These are phyloP conservation scores for Jasminum sambac DNA, from an alignment of 257 asterid genomes.

Conservation along the genomic window DNA sequence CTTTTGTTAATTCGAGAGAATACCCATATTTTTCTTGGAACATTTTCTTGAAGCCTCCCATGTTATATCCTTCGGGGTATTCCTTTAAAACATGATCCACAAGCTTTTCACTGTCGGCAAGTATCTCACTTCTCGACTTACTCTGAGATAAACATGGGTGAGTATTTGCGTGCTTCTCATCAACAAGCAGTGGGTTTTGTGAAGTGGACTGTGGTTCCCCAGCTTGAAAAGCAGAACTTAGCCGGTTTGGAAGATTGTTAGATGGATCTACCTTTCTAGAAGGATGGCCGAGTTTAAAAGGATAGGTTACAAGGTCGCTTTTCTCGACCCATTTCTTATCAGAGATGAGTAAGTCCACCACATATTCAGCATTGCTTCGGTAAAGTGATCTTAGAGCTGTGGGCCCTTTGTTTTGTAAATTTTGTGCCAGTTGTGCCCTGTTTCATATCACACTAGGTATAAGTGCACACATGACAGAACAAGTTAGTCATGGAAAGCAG, in stretches of 20 bases:
- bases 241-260: slow-evolving; percentile 32
- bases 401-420: slow-evolving; percentile 57
- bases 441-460: slow-evolving; percentile 9
- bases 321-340: slow-evolving; percentile 82
- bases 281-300: slow-evolving; percentile 43
- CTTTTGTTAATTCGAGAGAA: slow-evolving; percentile 56
- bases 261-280: slow-evolving; percentile 30
- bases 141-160: slow-evolving; percentile 29
- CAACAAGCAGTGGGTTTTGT: slow-evolving; percentile 29
- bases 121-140: slow-evolving; percentile 39
- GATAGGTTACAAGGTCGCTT: slow-evolving; percentile 37
- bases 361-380: slow-evolving; percentile 50
- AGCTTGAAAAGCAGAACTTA: slow-evolving; percentile 49
- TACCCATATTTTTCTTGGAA: slow-evolving; percentile 64
- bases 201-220: slow-evolving; percentile 2
- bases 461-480: not conserved
- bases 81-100: slow-evolving; percentile 56
- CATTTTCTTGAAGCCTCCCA: slow-evolving; percentile 54
- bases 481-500: too few species aligned
- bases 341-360: slow-evolving; percentile 62
- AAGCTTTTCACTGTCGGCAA: slow-evolving; percentile 65
- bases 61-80: slow-evolving; percentile 64
- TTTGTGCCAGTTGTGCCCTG: slow-evolving; percentile 62
- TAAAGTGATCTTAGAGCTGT: slow-evolving; percentile 47
- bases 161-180: slow-evolving; percentile 43